Percentiles rank a stretch among this genome's conserved stretches.
Evolutionary conservation across 176 grass and related monocot species (phyloP).

Genomic region (Rhynchospora tenuis): DNA sequence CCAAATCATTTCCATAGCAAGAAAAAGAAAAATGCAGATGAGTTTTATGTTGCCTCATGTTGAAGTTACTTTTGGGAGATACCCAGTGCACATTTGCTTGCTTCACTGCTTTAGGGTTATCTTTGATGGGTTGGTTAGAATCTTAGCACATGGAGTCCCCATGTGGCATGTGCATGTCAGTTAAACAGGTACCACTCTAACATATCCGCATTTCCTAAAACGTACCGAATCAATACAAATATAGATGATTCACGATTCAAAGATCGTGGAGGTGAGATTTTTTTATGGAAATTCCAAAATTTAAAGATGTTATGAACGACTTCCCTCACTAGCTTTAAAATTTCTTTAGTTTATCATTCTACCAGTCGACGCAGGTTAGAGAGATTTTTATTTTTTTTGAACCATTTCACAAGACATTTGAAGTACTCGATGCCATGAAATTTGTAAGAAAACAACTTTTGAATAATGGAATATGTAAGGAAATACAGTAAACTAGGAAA

Average conservation of each 20-base stretch:
- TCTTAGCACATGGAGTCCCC: background rate
- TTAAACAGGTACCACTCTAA: background rate
- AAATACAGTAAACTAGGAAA: too few relatives aligned
- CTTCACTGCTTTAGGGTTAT: background rate
- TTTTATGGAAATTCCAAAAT: background rate
- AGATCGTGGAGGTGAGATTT: background rate
- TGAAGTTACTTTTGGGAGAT: background rate
- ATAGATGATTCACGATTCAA: background rate
- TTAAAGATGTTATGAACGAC: background rate
- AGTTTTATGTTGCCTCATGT: background rate
- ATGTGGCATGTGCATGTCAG: conserved; percentile 11
- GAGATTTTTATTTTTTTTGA: background rate
- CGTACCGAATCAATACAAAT: background rate
- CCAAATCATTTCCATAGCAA: background rate
- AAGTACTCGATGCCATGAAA: too few relatives aligned
- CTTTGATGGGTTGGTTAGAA: background rate
- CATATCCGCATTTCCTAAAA: background rate
- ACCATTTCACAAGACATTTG: too few relatives aligned
- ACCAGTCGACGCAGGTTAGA: background rate
- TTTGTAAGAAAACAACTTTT: too few relatives aligned
- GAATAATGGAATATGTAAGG: too few relatives aligned
- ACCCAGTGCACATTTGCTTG: background rate
- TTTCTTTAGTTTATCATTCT: background rate
- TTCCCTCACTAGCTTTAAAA: background rate
- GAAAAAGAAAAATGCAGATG: background rate